Evolutionary conservation across 208 protist genomes (phyloP).

Genomic region (Trichomonas gallinae): DNA sequence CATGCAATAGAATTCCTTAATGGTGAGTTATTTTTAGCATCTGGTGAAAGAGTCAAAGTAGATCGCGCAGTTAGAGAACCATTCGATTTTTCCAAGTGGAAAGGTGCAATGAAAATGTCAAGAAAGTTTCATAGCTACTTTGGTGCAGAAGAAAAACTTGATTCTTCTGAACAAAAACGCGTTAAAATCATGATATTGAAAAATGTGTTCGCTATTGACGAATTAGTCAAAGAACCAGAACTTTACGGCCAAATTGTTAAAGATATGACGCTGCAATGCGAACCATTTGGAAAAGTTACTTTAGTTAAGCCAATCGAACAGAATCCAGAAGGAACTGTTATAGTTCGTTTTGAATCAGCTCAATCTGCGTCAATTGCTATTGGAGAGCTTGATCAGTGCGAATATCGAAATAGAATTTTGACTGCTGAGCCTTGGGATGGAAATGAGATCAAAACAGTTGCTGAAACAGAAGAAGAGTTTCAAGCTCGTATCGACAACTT

Average conservation of each 20-base stretch:
- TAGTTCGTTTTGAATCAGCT: background rate
- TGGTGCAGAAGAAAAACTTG: background rate
- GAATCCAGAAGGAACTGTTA: background rate
- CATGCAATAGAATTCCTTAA: background rate
- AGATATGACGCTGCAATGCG: background rate
- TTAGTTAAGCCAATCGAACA: conserved; percentile 11
- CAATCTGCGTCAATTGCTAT: background rate
- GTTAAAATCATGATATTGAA: background rate
- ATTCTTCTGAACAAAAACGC: background rate
- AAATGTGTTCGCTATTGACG: background rate
- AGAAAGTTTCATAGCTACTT: conserved; percentile 17
- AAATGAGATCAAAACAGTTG: background rate
- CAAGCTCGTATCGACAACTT: background rate
- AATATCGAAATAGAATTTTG: background rate
- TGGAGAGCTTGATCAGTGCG: background rate
- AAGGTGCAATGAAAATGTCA: background rate
- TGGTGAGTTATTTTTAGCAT: background rate
- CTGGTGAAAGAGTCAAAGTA: background rate
- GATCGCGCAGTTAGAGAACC: background rate
- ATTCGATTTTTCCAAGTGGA: background rate
- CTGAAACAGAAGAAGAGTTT: background rate
- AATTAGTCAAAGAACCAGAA: background rate
- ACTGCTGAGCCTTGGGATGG: conserved; percentile 4
- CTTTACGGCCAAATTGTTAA: background rate
- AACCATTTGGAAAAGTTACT: background rate